phyloP scores from a whole-genome alignment of 2,329 filamentous ascomycete genomes.

The Fusarium scirpi region DNA sequence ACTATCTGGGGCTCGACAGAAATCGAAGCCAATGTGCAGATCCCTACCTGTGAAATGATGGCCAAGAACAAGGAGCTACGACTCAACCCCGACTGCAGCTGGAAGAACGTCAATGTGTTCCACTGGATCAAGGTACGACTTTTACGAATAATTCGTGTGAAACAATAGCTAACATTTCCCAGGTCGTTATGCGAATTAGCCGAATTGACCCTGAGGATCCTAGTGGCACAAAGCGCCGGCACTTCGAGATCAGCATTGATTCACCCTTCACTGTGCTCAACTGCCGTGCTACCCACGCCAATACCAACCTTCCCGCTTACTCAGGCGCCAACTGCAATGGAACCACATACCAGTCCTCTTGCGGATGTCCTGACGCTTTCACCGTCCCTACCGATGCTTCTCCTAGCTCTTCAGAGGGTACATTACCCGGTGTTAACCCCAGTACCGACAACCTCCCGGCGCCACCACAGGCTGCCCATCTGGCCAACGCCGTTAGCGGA shows the following conservation, averaged over 20 bases:
- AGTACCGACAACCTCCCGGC: slow-evolving; percentile 55
- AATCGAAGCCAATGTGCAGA: slow-evolving; percentile 92
- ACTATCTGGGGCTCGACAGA: slow-evolving; percentile 87
- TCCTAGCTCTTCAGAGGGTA: slow-evolving; percentile 71
- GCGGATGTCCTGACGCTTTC: slow-evolving; percentile 68
- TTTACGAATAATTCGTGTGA: neutral
- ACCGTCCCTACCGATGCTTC: slow-evolving; percentile 69
- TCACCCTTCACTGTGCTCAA: slow-evolving; percentile 94
- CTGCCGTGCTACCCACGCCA: slow-evolving; percentile 91
- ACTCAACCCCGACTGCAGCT: slow-evolving; percentile 91
- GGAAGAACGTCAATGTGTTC: slow-evolving; percentile 92
- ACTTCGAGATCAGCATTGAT: slow-evolving; percentile 97
- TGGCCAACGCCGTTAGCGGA: slow-evolving; percentile 48
- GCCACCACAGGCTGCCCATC: slow-evolving; percentile 68
- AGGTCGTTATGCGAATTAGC: slow-evolving; percentile 94
- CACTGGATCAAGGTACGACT: slow-evolving; percentile 91
- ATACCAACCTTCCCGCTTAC: slow-evolving; percentile 87
- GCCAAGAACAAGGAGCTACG: slow-evolving; percentile 74
- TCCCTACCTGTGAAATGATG: slow-evolving; percentile 90
- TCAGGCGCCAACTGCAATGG: slow-evolving; percentile 63
- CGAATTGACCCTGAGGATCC: slow-evolving; percentile 84
- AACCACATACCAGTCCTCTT: slow-evolving; percentile 58
- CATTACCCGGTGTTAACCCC: slow-evolving; percentile 57
- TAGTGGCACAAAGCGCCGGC: slow-evolving; percentile 76
- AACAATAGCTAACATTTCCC: slow-evolving; percentile 15